Base-by-base conservation (phyloP, 306 rosid genomes). In the Glycine soja region DNA sequence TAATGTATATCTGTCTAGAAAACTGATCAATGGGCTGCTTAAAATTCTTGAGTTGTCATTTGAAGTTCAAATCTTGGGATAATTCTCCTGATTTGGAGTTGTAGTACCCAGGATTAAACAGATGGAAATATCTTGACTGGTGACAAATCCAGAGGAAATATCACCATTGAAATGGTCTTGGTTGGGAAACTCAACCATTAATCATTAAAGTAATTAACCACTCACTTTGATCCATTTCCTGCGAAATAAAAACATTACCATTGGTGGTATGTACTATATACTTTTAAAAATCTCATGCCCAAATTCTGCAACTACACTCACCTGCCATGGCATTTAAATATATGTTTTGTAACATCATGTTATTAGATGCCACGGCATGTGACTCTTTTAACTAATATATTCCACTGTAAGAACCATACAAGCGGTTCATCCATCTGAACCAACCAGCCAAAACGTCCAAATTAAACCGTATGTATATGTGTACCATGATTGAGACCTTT, bases 1-100 rank as follows among this genome's bases (percentile, higher is more conserved):
- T 50, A 48, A 48, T 59, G 59, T 61, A 13, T 51, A 72, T 72
- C 38, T 46, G n/a, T 62, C 34, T 51, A 52, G 18, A 3, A 63
- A 52, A 63, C 53, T 40, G 45, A 45, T 32, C 18, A 66, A 30
- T 9, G 4, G 63, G 67, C 68, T 80, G 64, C 32, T 51, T 14
- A 51, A 19, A 24, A 3, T 1, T 51, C 2, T 80, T 8, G 10
- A 18, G 7, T 59, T 52, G 34, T 40, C 52, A 80, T 59, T 57
- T 70, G 10, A 72, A 24, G 38, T 64, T 19, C 69, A 72, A 77
- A 16, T 77, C 67, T 78, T 13, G 57, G 67, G 67, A 32, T n/a
- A 76, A 47, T 66, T 43, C 1, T 15, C 70, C 16, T 54, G 38
- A 68, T 56, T 56, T 42, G 58, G 58, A 69, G 12, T 65, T 38